Evolutionary conservation across 2,329 filamentous ascomycete genomes (phyloP).

Genomic region (Myotisia sp.): DNA sequence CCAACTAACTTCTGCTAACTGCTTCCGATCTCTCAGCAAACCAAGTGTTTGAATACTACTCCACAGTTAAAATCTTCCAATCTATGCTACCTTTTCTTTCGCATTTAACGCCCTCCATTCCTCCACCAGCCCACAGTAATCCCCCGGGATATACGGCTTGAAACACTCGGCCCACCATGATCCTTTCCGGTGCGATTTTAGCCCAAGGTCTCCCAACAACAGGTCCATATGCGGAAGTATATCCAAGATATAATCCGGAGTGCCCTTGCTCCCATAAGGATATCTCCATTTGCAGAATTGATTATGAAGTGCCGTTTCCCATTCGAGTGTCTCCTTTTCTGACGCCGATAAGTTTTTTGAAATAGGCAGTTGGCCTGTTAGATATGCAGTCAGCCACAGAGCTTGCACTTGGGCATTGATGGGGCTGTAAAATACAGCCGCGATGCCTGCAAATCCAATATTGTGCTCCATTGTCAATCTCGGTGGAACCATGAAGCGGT

Average conservation of each 20-base stretch:
- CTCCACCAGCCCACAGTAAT: slow-evolving; percentile 29
- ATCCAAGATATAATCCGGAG: slow-evolving; percentile 60
- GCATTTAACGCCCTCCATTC: slow-evolving; percentile 25
- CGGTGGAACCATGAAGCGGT: slow-evolving; percentile 34
- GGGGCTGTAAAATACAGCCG: slow-evolving; percentile 25
- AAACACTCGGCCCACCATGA: slow-evolving; percentile 21
- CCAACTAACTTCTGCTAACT: too few relatives aligned
- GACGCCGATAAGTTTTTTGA: too few relatives aligned
- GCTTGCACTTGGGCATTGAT: slow-evolving; percentile 33
- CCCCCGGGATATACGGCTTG: slow-evolving; percentile 25
- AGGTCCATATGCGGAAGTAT: slow-evolving; percentile 58
- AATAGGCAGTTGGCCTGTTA: slow-evolving; percentile 39
- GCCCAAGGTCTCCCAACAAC: slow-evolving; percentile 50
- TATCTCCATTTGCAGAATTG: slow-evolving; percentile 59
- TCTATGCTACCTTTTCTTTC: too few relatives aligned
- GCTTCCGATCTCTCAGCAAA: too few relatives aligned
- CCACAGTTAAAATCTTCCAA: too few relatives aligned
- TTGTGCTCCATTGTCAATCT: slow-evolving; percentile 27
- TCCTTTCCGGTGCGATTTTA: slow-evolving; percentile 33
- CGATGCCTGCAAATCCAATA: slow-evolving; percentile 36
- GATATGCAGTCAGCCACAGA: slow-evolving; percentile 52
- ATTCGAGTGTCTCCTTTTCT: too few relatives aligned
- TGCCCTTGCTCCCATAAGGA: slow-evolving; percentile 36
- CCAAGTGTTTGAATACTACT: too few relatives aligned
- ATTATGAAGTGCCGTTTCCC: slow-evolving; percentile 50